Evolutionary conservation across 2,329 filamentous ascomycete genomes (phyloP).

Genomic region (Cadophora luteo-olivacea): DNA sequence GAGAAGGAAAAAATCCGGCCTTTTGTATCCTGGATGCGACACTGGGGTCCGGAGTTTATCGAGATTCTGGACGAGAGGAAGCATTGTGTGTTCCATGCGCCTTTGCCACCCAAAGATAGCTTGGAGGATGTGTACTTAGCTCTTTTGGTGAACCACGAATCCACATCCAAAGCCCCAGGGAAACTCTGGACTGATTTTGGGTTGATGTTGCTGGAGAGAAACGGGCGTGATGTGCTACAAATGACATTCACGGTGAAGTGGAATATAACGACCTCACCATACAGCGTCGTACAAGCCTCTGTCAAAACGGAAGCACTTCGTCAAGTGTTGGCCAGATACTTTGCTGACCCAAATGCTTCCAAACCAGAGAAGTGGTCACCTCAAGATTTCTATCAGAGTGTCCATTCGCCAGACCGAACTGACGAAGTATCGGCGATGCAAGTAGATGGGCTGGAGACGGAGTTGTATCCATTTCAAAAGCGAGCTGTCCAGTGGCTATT

Average conservation of each 20-base stretch:
- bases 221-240: conserved; percentile 34
- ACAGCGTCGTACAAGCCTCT: conserved; percentile 27
- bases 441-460: conserved; percentile 54
- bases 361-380: conserved; percentile 49
- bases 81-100: conserved; percentile 30
- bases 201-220: conserved; percentile 32
- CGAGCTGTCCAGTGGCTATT: conserved; percentile 75
- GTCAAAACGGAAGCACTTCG: conserved; percentile 31
- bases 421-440: conserved; percentile 50
- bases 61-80: conserved; percentile 33
- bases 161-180: conserved; percentile 30
- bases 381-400: conserved; percentile 72
- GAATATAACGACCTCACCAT: conserved; percentile 40
- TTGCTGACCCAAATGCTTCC: conserved; percentile 36
- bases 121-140: conserved; percentile 38
- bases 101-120: conserved; percentile 27
- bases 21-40: conserved; percentile 30
- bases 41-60: conserved; percentile 32
- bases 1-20: conserved; percentile 30
- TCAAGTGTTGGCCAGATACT: conserved; percentile 41
- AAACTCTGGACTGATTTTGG: conserved; percentile 41
- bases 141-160: conserved; percentile 34
- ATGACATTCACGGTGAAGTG: conserved; percentile 42
- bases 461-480: conserved; percentile 75
- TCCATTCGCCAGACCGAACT: conserved; percentile 62